Percentiles rank a stretch among this genome's conserved stretches.
Evolutionary conservation across 2,329 filamentous ascomycete species (phyloP).

Genomic region (Fusarium sp.): DNA sequence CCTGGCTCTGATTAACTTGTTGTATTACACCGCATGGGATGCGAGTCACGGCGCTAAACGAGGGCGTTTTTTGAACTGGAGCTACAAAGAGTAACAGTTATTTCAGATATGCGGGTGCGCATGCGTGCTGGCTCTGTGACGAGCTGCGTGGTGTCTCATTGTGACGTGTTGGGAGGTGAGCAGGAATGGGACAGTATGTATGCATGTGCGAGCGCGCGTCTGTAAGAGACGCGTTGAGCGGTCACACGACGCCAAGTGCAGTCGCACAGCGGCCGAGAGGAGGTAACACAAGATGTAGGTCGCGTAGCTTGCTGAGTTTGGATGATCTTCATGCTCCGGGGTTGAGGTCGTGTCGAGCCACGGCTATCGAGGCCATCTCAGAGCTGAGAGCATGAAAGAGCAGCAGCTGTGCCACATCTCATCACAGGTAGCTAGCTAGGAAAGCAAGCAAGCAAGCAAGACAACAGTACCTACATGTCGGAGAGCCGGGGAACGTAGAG

Average conservation of each 20-base stretch:
- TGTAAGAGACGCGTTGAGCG: slow-evolving; percentile 11
- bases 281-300: slow-evolving; percentile 24
- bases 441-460: not conserved
- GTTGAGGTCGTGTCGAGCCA: slow-evolving; percentile 20
- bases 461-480: slow-evolving; percentile 16
- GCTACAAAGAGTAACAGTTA: not conserved
- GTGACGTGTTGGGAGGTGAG: slow-evolving; percentile 39
- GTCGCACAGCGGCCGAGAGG: not conserved
- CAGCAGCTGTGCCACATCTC: slow-evolving; percentile 12
- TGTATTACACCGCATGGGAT: slow-evolving; percentile 27
- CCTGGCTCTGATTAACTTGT: slow-evolving; percentile 5
- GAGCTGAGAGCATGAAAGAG: slow-evolving; percentile 10
- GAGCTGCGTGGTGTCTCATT: slow-evolving; percentile 34
- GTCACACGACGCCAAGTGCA: slow-evolving; percentile 16
- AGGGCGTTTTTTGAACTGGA: slow-evolving; percentile 2
- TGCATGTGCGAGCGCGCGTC: not conserved
- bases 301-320: slow-evolving; percentile 15
- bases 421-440: not conserved
- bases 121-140: slow-evolving; percentile 21
- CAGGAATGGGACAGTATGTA: slow-evolving; percentile 4
- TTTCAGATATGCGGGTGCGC: slow-evolving; percentile 11
- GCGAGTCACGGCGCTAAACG: slow-evolving; percentile 34
- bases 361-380: slow-evolving; percentile 19
- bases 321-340: slow-evolving; percentile 7
- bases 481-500: slow-evolving; percentile 17